Percentiles rank a stretch among this genome's conserved stretches.
These are phyloP conservation scores for Echria macrotheca DNA, from an alignment of 495 filamentous ascomycete species.

Conservation along the genomic window DNA sequence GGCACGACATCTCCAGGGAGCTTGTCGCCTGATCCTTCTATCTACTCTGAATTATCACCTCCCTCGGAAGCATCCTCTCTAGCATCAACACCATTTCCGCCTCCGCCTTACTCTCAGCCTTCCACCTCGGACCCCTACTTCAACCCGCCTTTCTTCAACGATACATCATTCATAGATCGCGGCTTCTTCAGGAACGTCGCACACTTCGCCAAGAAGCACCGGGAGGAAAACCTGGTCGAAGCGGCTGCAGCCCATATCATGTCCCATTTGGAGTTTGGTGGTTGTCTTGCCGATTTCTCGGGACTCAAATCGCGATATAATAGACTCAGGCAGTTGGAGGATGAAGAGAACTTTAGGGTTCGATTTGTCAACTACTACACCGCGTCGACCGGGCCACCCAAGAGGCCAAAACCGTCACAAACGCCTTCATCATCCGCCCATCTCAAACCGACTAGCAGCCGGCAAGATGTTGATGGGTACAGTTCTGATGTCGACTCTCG, in stretches of 20 bases:
- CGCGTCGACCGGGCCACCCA: constrained; percentile 63
- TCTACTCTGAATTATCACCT: constrained; percentile 30
- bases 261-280: constrained; percentile 79
- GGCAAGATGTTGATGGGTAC: not conserved
- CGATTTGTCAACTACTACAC: constrained; percentile 92
- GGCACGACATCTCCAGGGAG: constrained; percentile 3
- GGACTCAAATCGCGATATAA: constrained; percentile 66
- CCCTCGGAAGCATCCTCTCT: constrained; percentile 25
- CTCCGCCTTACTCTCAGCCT: constrained; percentile 13
- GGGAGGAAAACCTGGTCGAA: constrained; percentile 55
- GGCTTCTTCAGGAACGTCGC: constrained; percentile 60
- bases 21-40: constrained; percentile 31
- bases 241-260: constrained; percentile 69
- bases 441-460: constrained; percentile 8
- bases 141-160: constrained; percentile 69
- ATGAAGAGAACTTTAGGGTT: constrained; percentile 54
- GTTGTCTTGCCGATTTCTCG: constrained; percentile 69
- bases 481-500: constrained; percentile 9
- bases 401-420: constrained; percentile 24
- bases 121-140: constrained; percentile 53
- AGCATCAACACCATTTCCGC: constrained; percentile 8
- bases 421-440: not conserved
- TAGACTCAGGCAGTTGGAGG: constrained; percentile 62
- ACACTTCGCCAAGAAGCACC: constrained; percentile 78
- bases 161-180: constrained; percentile 57